These are phyloP conservation scores for Acanthamoeba divionensis DNA, from an alignment of 208 protist species.

Conservation along the genomic window DNA sequence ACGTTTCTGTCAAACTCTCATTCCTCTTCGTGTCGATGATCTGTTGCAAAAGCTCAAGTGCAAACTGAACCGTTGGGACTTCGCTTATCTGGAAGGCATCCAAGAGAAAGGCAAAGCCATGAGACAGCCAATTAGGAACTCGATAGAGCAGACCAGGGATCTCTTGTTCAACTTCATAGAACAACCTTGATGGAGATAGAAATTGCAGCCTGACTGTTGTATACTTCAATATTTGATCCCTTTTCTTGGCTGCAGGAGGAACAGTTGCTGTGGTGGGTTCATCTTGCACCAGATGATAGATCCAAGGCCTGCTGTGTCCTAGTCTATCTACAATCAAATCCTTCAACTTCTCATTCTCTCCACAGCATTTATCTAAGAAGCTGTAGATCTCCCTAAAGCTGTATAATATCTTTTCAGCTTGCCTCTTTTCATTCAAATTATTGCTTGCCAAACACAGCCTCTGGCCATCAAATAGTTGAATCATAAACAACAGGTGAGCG, in stretches of 20 bases:
- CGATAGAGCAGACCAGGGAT: not conserved
- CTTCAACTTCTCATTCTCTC: not conserved
- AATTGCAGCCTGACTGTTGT: too few species aligned
- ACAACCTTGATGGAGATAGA: not conserved
- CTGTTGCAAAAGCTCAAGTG: not conserved
- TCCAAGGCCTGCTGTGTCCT: not conserved
- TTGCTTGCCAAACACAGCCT: not conserved
- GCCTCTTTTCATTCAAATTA: not conserved
- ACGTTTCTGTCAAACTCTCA: not conserved
- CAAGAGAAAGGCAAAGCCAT: conserved; percentile 26
- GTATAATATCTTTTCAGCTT: not conserved
- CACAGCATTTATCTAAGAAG: conserved; percentile 18
- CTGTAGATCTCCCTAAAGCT: conserved; percentile 22
- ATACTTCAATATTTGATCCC: not conserved
- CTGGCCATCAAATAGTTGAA: not conserved
- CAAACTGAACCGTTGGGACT: not conserved
- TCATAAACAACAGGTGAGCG: conserved; percentile 14
- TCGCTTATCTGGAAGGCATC: not conserved
- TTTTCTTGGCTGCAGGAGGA: not conserved
- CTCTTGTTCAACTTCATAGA: conserved; percentile 17
- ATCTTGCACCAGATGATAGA: not conserved
- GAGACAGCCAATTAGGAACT: not conserved
- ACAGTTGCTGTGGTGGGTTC: not conserved
- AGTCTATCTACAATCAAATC: not conserved
- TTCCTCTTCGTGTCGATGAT: not conserved